Percentiles rank a stretch among this genome's conserved stretches.
Evolutionary conservation across 495 filamentous ascomycete species (phyloP).

Genomic region (Elasticomyces elasticus): DNA sequence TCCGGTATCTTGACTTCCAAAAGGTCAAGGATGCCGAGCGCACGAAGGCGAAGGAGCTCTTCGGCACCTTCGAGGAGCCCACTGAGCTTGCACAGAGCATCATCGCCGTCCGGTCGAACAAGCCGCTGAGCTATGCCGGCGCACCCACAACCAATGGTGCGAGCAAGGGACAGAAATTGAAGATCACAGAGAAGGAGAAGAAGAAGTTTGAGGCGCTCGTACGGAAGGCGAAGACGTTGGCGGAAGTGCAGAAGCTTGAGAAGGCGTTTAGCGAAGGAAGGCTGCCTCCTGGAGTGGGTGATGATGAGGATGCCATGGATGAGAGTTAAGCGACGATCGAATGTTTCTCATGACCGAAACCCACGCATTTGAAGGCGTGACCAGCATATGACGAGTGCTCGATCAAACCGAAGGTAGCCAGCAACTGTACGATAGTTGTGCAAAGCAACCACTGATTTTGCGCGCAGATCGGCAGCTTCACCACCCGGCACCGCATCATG

Average conservation of each 20-base stretch:
- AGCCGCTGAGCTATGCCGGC: conserved; percentile 49
- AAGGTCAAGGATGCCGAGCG: conserved; percentile 86
- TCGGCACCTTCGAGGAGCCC: conserved; percentile 66
- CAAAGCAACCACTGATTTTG: neutral
- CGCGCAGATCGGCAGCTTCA: neutral
- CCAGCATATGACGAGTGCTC: neutral
- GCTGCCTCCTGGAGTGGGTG: conserved; percentile 52
- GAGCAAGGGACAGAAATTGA: conserved; percentile 54
- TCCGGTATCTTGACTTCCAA: conserved; percentile 87
- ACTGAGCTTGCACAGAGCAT: conserved; percentile 61
- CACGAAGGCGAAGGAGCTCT: conserved; percentile 61
- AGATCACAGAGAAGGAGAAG: conserved; percentile 59
- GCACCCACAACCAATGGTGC: conserved; percentile 35
- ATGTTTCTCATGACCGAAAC: neutral
- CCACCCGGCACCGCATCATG: too few relatives aligned
- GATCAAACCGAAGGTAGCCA: neutral
- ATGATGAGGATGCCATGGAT: conserved; percentile 20
- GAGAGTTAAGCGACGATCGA: conserved; percentile 13
- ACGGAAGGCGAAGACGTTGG: conserved; percentile 69
- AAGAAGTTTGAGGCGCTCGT: conserved; percentile 66
- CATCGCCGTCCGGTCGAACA: conserved; percentile 14
- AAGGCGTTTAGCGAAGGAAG: conserved; percentile 73
- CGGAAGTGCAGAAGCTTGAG: conserved; percentile 54
- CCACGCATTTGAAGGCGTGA: neutral
- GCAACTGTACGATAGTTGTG: neutral